Conservation (phyloP, 495 filamentous ascomycete genomes). For the Xylona heveae region DNA sequence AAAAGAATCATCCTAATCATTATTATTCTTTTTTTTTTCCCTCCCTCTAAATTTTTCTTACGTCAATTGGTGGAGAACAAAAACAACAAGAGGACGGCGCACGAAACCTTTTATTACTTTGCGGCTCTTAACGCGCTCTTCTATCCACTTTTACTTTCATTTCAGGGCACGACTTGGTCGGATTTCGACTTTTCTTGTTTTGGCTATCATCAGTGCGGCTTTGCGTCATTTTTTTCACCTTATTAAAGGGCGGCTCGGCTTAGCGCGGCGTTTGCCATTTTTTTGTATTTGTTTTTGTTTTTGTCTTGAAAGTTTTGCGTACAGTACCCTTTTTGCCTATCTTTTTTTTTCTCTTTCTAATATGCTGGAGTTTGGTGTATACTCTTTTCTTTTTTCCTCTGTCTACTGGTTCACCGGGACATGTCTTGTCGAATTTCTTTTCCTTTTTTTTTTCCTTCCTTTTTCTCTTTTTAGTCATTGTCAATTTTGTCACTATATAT, state of each 20-base stretch:
- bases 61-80: too few species aligned
- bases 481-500: too few species aligned
- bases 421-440: too few species aligned
- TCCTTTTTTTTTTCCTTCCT: not conserved
- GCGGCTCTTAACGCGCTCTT: too few species aligned
- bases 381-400: constrained; percentile 1
- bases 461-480: not conserved
- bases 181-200: not conserved
- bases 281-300: not conserved
- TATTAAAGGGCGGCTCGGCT: constrained; percentile 3
- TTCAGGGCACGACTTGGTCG: too few species aligned
- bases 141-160: not conserved
- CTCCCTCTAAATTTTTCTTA: too few species aligned
- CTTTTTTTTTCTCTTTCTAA: not conserved
- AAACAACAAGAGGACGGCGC: too few species aligned
- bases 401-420: too few species aligned
- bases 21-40: too few species aligned
- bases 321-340: not conserved
- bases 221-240: too few species aligned
- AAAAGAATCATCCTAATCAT: too few species aligned
- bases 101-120: too few species aligned
- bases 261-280: constrained; percentile 2
- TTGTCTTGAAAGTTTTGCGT: not conserved
- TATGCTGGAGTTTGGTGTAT: not conserved
- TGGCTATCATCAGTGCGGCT: not conserved